Evolutionary conservation across 2,329 filamentous ascomycete genomes (phyloP).

Genomic region (Apiospora saccharicola): DNA sequence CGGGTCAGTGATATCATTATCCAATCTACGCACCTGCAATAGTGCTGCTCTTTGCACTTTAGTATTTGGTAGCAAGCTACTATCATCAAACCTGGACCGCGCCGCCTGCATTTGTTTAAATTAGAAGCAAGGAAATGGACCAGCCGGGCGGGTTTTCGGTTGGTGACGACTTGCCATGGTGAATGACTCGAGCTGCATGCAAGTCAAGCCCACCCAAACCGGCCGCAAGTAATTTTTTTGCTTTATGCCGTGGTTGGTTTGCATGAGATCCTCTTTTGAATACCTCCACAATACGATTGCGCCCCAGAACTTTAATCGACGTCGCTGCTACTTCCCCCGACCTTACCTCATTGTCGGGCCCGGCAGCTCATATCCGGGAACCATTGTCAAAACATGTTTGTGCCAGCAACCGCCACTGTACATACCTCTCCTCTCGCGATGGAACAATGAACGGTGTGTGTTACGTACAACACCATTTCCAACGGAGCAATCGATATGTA

Average conservation of each 20-base stretch:
- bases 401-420: neutral
- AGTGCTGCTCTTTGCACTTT: too few relatives aligned
- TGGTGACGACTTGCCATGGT: neutral
- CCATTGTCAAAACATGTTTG: neutral
- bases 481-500: neutral
- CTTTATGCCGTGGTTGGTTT: neutral
- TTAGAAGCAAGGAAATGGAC: neutral
- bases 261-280: neutral
- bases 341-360: conserved; percentile 1
- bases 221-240: neutral
- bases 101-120: neutral
- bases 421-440: neutral
- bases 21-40: too few relatives aligned
- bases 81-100: too few relatives aligned
- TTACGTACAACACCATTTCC: neutral
- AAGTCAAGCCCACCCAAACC: neutral
- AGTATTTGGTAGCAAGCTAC: too few relatives aligned
- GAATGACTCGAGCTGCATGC: conserved; percentile 15
- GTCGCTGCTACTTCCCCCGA: neutral
- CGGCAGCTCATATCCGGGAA: neutral
- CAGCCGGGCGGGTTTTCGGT: neutral
- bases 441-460: neutral
- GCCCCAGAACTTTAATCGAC: conserved; percentile 9
- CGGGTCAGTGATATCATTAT: too few relatives aligned
- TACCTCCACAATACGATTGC: neutral